These are phyloP conservation scores for Prunus dulcis DNA, from an alignment of 306 rosid species.

Conservation along the genomic window DNA sequence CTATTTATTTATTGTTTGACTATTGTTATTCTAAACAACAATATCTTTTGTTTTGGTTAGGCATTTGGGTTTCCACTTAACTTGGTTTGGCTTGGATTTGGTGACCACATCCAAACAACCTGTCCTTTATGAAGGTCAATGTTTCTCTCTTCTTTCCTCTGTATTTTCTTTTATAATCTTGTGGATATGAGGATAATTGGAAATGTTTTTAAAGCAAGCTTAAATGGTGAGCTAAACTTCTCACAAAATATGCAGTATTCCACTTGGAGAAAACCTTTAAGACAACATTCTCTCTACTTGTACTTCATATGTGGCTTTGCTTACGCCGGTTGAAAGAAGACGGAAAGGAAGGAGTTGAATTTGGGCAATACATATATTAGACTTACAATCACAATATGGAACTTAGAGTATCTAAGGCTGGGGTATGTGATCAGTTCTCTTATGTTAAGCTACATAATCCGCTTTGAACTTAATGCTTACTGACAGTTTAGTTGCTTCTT, in stretches of 20 bases:
- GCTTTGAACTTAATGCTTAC: not conserved
- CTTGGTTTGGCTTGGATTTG: too few species aligned
- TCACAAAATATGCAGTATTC: constrained; percentile 58
- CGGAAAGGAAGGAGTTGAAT: constrained; percentile 86
- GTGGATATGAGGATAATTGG: not conserved
- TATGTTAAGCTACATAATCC: not conserved
- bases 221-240: constrained; percentile 9
- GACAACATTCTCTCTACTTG: constrained; percentile 76
- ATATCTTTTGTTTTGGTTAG: too few species aligned
- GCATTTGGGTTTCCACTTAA: too few species aligned
- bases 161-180: not conserved
- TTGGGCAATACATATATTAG: constrained; percentile 87
- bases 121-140: constrained; percentile 69
- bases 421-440: constrained; percentile 49
- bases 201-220: not conserved
- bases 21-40: too few species aligned
- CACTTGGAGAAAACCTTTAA: constrained; percentile 98
- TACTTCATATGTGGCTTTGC: constrained; percentile 95
- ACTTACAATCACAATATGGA: constrained; percentile 95
- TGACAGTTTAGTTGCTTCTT: not conserved
- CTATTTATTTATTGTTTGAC: too few species aligned
- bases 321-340: constrained; percentile 86
- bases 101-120: constrained; percentile 18
- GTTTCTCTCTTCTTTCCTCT: not conserved
- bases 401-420: constrained; percentile 87